Evolutionary conservation across 176 grass and related monocot genomes (phyloP).

Genomic region (Cocos nucifera): DNA sequence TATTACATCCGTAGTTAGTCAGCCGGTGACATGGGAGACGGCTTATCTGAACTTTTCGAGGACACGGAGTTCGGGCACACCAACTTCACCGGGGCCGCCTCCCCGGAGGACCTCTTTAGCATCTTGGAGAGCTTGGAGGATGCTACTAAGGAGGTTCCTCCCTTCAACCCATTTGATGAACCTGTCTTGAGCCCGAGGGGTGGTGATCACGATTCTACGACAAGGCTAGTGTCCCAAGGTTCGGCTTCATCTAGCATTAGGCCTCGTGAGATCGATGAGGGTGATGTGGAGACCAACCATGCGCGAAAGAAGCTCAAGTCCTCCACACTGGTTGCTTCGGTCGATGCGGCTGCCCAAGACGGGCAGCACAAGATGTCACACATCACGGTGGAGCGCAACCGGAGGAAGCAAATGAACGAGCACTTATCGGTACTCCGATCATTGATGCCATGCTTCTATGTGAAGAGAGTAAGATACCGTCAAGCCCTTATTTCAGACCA

Average conservation of each 20-base stretch:
- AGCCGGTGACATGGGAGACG: not conserved
- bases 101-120: not conserved
- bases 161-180: not conserved
- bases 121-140: slow-evolving; percentile 4
- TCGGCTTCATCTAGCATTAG: not conserved
- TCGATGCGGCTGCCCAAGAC: not conserved
- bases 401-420: slow-evolving; percentile 91
- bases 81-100: not conserved
- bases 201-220: not conserved
- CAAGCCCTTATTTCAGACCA: too few species aligned
- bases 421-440: slow-evolving; percentile 52
- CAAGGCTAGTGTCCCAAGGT: not conserved
- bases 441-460: slow-evolving; percentile 85
- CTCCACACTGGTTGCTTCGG: not conserved
- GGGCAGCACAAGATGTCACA: slow-evolving; percentile 38
- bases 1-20: not conserved
- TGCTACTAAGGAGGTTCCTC: not conserved
- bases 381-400: slow-evolving; percentile 83
- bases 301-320: not conserved
- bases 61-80: not conserved
- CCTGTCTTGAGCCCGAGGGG: too few species aligned
- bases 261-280: not conserved
- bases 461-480: slow-evolving; percentile 47
- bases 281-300: not conserved
- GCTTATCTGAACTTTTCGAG: not conserved